Conservation (phyloP, 345 rosid species). For the Lepidium sativum region DNA sequence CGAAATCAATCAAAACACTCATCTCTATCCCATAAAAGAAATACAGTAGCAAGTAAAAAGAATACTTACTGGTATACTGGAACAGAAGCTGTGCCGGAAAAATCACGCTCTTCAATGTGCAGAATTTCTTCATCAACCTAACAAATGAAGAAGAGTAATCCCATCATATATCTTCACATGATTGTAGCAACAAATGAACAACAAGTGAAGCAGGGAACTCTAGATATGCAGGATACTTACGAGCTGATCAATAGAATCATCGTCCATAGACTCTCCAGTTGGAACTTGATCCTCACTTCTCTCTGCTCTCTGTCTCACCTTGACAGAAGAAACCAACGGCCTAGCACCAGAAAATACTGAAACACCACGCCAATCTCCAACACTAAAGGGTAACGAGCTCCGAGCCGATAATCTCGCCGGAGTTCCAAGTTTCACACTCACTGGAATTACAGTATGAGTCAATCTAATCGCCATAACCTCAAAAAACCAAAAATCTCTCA, state of each 20-base stretch:
- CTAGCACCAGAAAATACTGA: conserved; percentile 10
- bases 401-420: conserved; percentile 14
- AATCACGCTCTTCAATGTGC: conserved; percentile 59
- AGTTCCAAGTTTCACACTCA: conserved; percentile 11
- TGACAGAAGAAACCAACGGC: conserved; percentile 8
- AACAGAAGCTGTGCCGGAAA: conserved; percentile 62
- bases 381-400: conserved; percentile 1
- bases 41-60: not conserved
- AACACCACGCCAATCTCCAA: conserved; percentile 16
- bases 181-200: not conserved
- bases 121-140: conserved; percentile 24
- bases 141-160: not conserved
- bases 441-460: conserved; percentile 10
- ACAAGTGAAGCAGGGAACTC: not conserved
- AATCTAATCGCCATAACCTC: conserved; percentile 25
- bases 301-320: conserved; percentile 20
- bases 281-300: conserved; percentile 20
- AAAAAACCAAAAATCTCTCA: not conserved
- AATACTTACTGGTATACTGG: conserved; percentile 78
- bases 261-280: conserved; percentile 17
- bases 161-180: not conserved
- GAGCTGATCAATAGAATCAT: conserved; percentile 17
- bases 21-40: not conserved
- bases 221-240: conserved; percentile 13
- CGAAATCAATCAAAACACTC: not conserved